Evolutionary conservation across 1,284 basidiomycete species (phyloP), one percentile per base, ranked within the genome.

Genomic region (Puccinia polysora): DNA sequence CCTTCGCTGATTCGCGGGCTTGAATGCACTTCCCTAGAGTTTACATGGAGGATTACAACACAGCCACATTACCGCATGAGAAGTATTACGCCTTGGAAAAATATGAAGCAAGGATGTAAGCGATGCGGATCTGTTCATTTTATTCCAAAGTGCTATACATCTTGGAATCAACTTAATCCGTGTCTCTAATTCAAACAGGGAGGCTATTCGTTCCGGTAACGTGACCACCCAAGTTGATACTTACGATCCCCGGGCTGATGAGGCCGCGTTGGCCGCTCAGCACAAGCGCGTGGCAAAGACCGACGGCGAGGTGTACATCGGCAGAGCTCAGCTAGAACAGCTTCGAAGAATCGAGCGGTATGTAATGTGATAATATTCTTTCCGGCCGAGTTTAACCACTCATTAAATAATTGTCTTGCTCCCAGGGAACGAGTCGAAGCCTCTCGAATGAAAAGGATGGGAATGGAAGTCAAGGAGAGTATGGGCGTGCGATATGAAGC

Each of bases 61-160:
- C 91, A 23, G 90, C 90, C 8, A 92, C 90, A 1, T 83, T 93
- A 1, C 89, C 91, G 2, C 88, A 93, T 77, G 90, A 93, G 79
- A 94, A 94, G 80, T 79, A 38, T 30, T 73, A 73, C 25, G 56
- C 60, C 28, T 40, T 73, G 7, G 70, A 73, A 34, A 67, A 65
- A 49, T 55, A 67, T 65, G 60, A 65, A 49, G 52, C 70, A 5
- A 58, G 49, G 15, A 67, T 65, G 67, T 69, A 47, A 38, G 45
- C 15, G 8, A 15, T 12, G 10, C 23, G 23, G 32, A 14, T 36
- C 36, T 23, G 40, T 40, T 23, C 12, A 5, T 49, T 15, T 60
- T 38, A 28, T 34, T 36, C 34, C 4, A 49, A 32, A 12, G 23
- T 65, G 36, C 15, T 43, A 23, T 30, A 32, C 59, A 15, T 43